A percentile compares a stretch with the other conserved stretches of the same genome.
Evolutionary conservation across 495 filamentous ascomycete species (phyloP).

Genomic region (Acidiella bohemica): DNA sequence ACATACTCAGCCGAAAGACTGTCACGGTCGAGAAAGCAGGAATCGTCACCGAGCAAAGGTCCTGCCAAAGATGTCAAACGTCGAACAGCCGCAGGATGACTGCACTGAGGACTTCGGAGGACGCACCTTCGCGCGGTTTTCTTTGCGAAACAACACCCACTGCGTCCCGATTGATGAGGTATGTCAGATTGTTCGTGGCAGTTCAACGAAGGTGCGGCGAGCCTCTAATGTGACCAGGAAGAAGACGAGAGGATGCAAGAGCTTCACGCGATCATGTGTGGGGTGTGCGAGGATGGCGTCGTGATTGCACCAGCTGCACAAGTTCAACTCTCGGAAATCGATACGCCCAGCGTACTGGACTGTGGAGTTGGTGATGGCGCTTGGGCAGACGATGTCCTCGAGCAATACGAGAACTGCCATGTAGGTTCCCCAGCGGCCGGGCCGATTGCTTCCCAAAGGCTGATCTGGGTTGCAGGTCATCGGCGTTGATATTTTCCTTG

Average conservation of each 20-base stretch:
- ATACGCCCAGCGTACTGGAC: slow-evolving; percentile 24
- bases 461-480: slow-evolving; percentile 17
- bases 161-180: slow-evolving; percentile 81
- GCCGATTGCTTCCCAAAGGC: too few relatives aligned
- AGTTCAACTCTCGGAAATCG: slow-evolving; percentile 4
- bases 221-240: background rate
- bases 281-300: slow-evolving; percentile 59
- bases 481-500: slow-evolving; percentile 17
- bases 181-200: slow-evolving; percentile 22
- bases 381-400: slow-evolving; percentile 65
- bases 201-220: background rate
- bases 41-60: too few relatives aligned
- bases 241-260: slow-evolving; percentile 61
- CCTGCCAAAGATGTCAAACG: slow-evolving; percentile 4
- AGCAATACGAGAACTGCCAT: background rate
- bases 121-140: slow-evolving; percentile 21
- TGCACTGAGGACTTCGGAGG: background rate
- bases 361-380: slow-evolving; percentile 40
- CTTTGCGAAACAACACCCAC: slow-evolving; percentile 58
- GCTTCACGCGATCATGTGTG: slow-evolving; percentile 56
- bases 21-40: too few relatives aligned
- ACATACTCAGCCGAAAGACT: too few relatives aligned
- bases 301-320: slow-evolving; percentile 63
- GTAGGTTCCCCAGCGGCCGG: too few relatives aligned
- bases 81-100: slow-evolving; percentile 15